Percentiles rank a stretch among this genome's conserved stretches.
phyloP scores from a whole-genome alignment of 495 filamentous ascomycete genomes.

The Annulohypoxylon moriforme region DNA sequence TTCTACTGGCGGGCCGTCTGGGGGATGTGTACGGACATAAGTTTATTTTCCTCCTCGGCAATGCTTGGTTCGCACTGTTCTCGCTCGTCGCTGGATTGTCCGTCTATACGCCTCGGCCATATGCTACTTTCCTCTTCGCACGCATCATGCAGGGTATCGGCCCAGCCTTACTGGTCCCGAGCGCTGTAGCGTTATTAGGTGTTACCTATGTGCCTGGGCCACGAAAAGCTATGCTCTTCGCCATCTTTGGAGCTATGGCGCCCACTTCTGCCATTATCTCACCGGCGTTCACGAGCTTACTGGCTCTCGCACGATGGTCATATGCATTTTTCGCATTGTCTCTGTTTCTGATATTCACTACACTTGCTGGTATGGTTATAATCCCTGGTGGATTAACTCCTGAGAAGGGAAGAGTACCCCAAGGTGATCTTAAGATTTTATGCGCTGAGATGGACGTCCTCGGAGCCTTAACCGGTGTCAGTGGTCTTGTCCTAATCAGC shows the following conservation, averaged over 20 bases:
- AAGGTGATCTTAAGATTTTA: slow-evolving; percentile 37
- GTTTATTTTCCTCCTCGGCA: slow-evolving; percentile 71
- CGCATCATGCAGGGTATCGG: slow-evolving; percentile 73
- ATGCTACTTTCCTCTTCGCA: slow-evolving; percentile 67
- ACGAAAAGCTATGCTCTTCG: slow-evolving; percentile 73
- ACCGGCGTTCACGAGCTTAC: slow-evolving; percentile 62
- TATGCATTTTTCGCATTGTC: slow-evolving; percentile 72
- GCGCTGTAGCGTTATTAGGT: slow-evolving; percentile 70
- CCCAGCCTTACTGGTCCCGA: slow-evolving; percentile 71
- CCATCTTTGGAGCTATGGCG: slow-evolving; percentile 72
- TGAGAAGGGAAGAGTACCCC: slow-evolving; percentile 18
- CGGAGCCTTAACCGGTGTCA: slow-evolving; percentile 64
- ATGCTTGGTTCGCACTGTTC: slow-evolving; percentile 72
- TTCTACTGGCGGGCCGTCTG: slow-evolving; percentile 72
- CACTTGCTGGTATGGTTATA: slow-evolving; percentile 55
- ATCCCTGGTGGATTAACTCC: slow-evolving; percentile 66
- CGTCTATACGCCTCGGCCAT: slow-evolving; percentile 49
- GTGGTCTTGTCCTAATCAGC: slow-evolving; percentile 68
- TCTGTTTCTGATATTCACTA: slow-evolving; percentile 57
- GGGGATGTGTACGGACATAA: slow-evolving; percentile 77
- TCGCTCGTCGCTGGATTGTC: slow-evolving; percentile 69
- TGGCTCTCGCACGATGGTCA: slow-evolving; percentile 71
- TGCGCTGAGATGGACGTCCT: slow-evolving; percentile 60
- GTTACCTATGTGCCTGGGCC: slow-evolving; percentile 64
- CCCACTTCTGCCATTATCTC: slow-evolving; percentile 68